Conservation (phyloP, 257 asterid genomes). For the Voacanga thouarsii region DNA sequence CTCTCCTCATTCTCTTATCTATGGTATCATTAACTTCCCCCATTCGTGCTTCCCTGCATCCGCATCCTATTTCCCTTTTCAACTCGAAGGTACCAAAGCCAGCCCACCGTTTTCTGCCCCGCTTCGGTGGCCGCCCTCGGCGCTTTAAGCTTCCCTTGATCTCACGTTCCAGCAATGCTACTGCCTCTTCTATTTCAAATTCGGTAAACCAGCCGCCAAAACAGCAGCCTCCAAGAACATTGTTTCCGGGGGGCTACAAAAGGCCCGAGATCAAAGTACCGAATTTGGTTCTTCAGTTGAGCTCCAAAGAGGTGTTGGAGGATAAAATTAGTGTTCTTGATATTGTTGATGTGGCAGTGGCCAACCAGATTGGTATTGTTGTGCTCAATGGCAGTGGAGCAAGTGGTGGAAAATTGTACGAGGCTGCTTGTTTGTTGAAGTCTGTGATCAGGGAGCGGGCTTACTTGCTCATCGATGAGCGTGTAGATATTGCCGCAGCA, state of each 20-base stretch:
- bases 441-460: conserved; percentile 77
- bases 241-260: conserved; percentile 91
- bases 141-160: background rate
- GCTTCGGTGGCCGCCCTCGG: conserved; percentile 20
- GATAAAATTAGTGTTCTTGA: conserved; percentile 45
- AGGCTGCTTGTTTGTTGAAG: conserved; percentile 81
- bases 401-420: conserved; percentile 66
- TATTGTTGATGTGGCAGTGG: conserved; percentile 58
- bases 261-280: conserved; percentile 92
- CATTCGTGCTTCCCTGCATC: background rate
- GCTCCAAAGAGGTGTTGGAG: conserved; percentile 49
- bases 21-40: conserved; percentile 17
- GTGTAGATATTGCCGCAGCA: conserved; percentile 87
- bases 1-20: background rate
- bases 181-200: conserved; percentile 25
- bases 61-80: background rate
- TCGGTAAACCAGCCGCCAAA: conserved; percentile 38
- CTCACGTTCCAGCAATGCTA: background rate
- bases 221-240: conserved; percentile 53
- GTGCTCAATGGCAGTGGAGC: conserved; percentile 68
- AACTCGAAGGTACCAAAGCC: background rate
- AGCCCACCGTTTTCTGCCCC: conserved; percentile 1
- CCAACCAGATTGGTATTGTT: conserved; percentile 66
- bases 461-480: conserved; percentile 78
- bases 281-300: conserved; percentile 53